Conservation (phyloP, 1,284 basidiomycete species). For the Ceratobasidium sp. region DNA sequence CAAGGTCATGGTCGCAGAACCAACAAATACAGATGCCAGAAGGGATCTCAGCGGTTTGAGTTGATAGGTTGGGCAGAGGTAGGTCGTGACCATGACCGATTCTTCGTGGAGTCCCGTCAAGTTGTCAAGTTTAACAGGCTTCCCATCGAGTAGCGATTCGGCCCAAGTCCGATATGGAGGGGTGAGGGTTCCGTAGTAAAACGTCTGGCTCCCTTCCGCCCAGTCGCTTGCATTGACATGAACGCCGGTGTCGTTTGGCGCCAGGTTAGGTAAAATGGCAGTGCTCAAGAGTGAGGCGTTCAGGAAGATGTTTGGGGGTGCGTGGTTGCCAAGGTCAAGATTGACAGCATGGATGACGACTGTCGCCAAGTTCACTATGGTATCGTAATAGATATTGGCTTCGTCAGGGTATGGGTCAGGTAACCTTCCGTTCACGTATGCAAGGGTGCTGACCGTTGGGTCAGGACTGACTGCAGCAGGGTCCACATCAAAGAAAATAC, state of each 20-base stretch:
- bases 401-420: background rate
- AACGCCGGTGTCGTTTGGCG: background rate
- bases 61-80: conserved; percentile 26
- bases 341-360: conserved; percentile 16
- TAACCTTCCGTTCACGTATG: conserved; percentile 5
- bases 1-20: conserved; percentile 17
- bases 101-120: background rate
- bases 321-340: conserved; percentile 17
- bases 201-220: background rate
- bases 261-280: background rate
- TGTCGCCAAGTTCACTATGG: background rate
- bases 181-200: conserved; percentile 5
- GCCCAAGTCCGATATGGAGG: conserved; percentile 32
- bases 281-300: conserved; percentile 8
- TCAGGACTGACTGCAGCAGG: background rate
- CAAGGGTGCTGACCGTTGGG: background rate
- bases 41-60: conserved; percentile 9
- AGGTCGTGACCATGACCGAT: conserved; percentile 7
- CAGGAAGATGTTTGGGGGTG: background rate
- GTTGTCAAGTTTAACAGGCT: background rate
- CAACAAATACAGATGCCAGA: conserved; percentile 21
- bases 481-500: background rate
- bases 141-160: conserved; percentile 3
- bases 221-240: no score
- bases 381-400: background rate